Evolutionary conservation across 2,329 filamentous ascomycete species (phyloP).

Genomic region (Pezicula radicicola): DNA sequence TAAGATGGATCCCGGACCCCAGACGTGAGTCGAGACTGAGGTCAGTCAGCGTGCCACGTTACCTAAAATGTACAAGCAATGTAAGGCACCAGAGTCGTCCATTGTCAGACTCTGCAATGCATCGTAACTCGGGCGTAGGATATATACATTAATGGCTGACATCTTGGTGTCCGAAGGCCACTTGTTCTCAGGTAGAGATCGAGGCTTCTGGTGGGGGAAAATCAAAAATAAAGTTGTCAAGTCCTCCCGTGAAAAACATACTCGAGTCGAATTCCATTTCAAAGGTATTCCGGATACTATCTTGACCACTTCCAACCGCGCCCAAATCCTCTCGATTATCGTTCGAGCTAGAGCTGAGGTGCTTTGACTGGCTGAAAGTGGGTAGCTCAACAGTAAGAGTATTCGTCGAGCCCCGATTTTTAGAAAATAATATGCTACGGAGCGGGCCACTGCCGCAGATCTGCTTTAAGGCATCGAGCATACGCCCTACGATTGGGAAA

Average conservation of each 20-base stretch:
- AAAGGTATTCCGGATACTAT: background rate
- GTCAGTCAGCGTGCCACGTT: too few relatives aligned
- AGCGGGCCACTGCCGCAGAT: background rate
- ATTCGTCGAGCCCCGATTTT: background rate
- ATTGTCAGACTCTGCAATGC: too few relatives aligned
- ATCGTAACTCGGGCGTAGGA: too few relatives aligned
- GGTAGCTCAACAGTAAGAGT: background rate
- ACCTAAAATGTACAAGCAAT: too few relatives aligned
- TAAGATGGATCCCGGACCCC: too few relatives aligned
- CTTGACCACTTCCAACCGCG: background rate
- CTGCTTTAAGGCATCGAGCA: background rate
- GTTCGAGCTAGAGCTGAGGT: background rate
- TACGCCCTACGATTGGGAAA: slow-evolving; percentile 2
- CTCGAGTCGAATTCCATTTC: background rate
- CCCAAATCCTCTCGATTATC: background rate
- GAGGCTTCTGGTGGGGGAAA: background rate
- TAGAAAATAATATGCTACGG: background rate
- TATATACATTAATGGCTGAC: background rate
- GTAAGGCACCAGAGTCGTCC: too few relatives aligned
- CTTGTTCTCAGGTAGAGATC: background rate
- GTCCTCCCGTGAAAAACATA: background rate
- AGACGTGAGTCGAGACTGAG: too few relatives aligned
- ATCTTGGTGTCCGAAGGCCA: background rate
- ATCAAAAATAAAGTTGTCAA: background rate
- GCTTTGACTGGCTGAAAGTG: background rate